Evolutionary conservation across 495 filamentous ascomycete species (phyloP).

Genomic region (Cercophora sp.): DNA sequence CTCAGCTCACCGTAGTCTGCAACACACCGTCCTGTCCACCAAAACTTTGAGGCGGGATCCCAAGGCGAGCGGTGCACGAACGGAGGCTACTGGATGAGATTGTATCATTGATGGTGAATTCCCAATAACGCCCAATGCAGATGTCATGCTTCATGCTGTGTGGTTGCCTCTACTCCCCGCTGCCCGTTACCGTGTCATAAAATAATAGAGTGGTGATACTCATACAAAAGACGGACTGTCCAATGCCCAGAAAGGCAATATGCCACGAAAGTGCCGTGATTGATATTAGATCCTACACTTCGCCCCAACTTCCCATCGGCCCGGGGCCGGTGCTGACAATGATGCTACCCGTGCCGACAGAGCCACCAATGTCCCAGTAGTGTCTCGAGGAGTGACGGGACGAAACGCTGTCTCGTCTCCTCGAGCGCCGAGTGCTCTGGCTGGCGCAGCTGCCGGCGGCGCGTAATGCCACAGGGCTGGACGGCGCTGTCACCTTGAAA

Average conservation of each 20-base stretch:
- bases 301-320: constrained; percentile 71
- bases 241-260: too few relatives aligned
- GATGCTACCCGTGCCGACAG: constrained; percentile 67
- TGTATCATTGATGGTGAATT: background rate
- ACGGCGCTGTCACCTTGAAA: constrained; percentile 48
- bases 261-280: background rate
- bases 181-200: too few relatives aligned
- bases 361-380: constrained; percentile 84
- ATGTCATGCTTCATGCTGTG: background rate
- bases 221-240: too few relatives aligned
- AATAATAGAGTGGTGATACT: too few relatives aligned
- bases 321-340: constrained; percentile 60
- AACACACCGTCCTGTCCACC: background rate
- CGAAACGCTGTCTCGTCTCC: constrained; percentile 56
- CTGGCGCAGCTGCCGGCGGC: constrained; percentile 69
- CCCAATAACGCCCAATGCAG: background rate
- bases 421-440: constrained; percentile 66
- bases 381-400: constrained; percentile 56
- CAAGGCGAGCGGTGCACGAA: background rate
- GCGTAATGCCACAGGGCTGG: constrained; percentile 46
- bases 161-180: too few relatives aligned
- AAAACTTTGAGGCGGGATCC: background rate
- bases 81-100: background rate
- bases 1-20: background rate
- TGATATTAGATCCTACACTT: constrained; percentile 42